Percentiles rank a stretch among this genome's conserved stretches.
These are phyloP conservation scores for Hypoxylon crocopeplum DNA, from an alignment of 495 filamentous ascomycete species.

Conservation along the genomic window DNA sequence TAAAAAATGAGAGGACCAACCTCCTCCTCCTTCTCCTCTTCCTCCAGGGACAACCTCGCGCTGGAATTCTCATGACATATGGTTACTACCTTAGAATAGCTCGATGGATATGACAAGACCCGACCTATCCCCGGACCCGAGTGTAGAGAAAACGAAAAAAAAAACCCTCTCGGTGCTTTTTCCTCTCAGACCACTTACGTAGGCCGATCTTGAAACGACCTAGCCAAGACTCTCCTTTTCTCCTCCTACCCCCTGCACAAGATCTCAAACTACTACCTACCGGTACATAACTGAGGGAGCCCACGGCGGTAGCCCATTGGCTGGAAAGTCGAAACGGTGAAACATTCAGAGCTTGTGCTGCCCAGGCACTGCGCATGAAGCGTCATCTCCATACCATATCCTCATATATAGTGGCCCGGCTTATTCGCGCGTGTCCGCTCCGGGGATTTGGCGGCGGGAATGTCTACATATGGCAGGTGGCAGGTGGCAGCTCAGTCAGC, in stretches of 20 bases:
- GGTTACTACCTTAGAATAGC: constrained; percentile 3
- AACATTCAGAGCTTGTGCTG: no score
- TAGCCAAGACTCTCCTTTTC: not conserved
- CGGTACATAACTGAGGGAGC: constrained; percentile 27
- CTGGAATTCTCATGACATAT: constrained; percentile 3
- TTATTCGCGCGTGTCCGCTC: no score
- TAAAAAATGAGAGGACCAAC: not conserved
- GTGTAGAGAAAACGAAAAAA: constrained; percentile 1
- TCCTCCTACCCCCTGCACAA: constrained; percentile 27
- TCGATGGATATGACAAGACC: constrained; percentile 5
- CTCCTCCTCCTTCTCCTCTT: not conserved
- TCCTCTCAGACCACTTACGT: constrained; percentile 14
- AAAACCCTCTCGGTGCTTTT: constrained; percentile 14
- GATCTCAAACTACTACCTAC: constrained; percentile 22
- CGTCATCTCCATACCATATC: constrained; percentile 32
- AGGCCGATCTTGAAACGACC: constrained; percentile 34
- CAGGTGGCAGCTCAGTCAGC: constrained; percentile 3
- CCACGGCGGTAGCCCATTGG: constrained; percentile 18
- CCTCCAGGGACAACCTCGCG: not conserved
- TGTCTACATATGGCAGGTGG: constrained; percentile 25
- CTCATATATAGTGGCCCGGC: not conserved
- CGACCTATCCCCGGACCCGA: constrained; percentile 8
- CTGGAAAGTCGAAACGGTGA: constrained; percentile 30
- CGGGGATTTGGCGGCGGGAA: not conserved
- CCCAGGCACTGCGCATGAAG: constrained; percentile 32